phyloP scores from a whole-genome alignment of 2,329 filamentous ascomycete genomes.

The Monilinia laxa region DNA sequence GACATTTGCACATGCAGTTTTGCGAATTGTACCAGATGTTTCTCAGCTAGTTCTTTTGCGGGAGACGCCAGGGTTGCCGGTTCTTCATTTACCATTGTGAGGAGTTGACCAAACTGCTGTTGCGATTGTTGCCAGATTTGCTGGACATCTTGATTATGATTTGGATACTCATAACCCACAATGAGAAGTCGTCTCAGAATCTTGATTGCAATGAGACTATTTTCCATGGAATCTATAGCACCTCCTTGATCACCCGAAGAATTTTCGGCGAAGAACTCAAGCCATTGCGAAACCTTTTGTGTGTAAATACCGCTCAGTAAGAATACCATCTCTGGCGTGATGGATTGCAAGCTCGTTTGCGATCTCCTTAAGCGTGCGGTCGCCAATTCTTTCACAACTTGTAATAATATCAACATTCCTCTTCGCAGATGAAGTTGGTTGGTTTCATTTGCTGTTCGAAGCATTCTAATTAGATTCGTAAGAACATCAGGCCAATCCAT shows the following conservation, averaged over 20 bases:
- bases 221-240: conserved; percentile 65
- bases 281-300: conserved; percentile 69
- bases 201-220: conserved; percentile 77
- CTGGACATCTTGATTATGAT: conserved; percentile 71
- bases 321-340: conserved; percentile 81
- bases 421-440: conserved; percentile 68
- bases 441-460: conserved; percentile 58
- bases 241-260: conserved; percentile 56
- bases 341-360: conserved; percentile 71
- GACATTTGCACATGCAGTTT: conserved; percentile 92
- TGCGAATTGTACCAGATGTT: conserved; percentile 84
- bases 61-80: conserved; percentile 51
- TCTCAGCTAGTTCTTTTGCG: conserved; percentile 67
- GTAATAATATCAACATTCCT: conserved; percentile 73
- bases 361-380: conserved; percentile 75
- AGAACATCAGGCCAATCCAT: conserved; percentile 73
- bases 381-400: conserved; percentile 86
- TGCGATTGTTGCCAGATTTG: conserved; percentile 80
- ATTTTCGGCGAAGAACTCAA: conserved; percentile 56
- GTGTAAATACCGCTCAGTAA: conserved; percentile 77
- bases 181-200: conserved; percentile 76
- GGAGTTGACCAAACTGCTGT: conserved; percentile 73
- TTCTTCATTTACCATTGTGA: conserved; percentile 60
- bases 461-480: conserved; percentile 58
- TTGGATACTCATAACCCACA: conserved; percentile 79